Base-by-base conservation (phyloP, 805 yeast species). In the Wickerhamiella nectarea region DNA sequence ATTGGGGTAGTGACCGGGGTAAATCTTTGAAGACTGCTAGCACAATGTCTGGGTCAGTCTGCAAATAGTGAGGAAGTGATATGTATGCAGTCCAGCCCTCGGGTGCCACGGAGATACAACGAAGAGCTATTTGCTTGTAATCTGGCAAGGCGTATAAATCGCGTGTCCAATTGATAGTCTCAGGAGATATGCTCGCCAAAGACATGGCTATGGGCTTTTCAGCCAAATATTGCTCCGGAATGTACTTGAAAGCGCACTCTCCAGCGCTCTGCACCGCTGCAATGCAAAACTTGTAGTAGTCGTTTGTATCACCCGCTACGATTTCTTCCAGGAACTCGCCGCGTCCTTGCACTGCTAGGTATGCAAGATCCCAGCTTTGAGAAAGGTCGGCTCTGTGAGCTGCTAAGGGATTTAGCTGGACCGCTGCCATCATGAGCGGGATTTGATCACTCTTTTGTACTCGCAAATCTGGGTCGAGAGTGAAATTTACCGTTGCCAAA, bases 31-130 rank as follows among this genome's bases (percentile, higher is more conserved):
- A 39, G 2, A 31, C 28, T 10, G 29, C 42, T 10, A 39, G 8
- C 21, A 39, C 42, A 31, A 39, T 39, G 20, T 39, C 42, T 2
- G 29, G 33, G 21, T 39, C 42, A 3, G 35, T 22, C 25, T 28
- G 34, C 4, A 39, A 34, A 3, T n/a, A 28, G 7, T 28, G n/a
- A 7, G 31, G 31, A 6, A 28, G n/a, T 11, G n/a, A n/a, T 5
- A 11, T 11, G 15, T 28, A 28, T 11, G 14, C 31, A n/a, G 14
- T 28, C 31, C 31, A 28, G 3, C 31, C 31, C 15, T 28, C 31
- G 15, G 31, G 31, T 2, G 31, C 31, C 15, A 8, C 8, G 8
- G 14, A 12, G 8, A 28, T 3, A 12, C 31, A 11, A 3, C 15
- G 14, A 2, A 28, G 31, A 11, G n/a, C 31, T 12, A 28, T 28